Conservation (phyloP, 202 grass and related monocot species). For the Digitaria exilis region DNA sequence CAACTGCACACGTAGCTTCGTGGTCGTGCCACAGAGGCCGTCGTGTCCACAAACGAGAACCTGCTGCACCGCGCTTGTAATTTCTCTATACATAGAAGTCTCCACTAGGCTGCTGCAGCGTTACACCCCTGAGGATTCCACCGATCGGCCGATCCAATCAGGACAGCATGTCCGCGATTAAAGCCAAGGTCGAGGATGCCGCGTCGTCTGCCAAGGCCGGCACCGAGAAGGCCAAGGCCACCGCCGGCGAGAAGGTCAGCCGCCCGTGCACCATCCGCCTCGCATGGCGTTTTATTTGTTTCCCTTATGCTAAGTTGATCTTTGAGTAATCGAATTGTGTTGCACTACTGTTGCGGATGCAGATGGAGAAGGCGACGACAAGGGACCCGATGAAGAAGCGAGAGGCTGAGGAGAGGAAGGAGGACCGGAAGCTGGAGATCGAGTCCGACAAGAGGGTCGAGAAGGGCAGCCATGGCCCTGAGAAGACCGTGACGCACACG, state of each 20-base stretch:
- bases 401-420: constrained; percentile 45
- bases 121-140: not conserved
- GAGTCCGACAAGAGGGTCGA: constrained; percentile 51
- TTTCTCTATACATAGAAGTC: not conserved
- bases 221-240: constrained; percentile 45
- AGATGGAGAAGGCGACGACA: constrained; percentile 63
- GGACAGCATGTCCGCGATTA: constrained; percentile 42
- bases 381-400: constrained; percentile 63
- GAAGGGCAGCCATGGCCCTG: constrained; percentile 44
- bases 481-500: constrained; percentile 38
- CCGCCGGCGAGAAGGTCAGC: constrained; percentile 49
- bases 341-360: too few species aligned
- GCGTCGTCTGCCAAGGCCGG: constrained; percentile 44
- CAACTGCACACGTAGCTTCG: not conserved
- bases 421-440: constrained; percentile 51
- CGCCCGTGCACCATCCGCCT: too few species aligned
- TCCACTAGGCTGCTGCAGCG: too few species aligned
- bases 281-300: not conserved
- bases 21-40: not conserved
- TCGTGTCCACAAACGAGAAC: not conserved
- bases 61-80: not conserved
- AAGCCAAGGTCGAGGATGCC: constrained; percentile 40
- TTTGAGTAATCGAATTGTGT: too few species aligned
- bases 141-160: too few species aligned
- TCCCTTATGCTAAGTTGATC: not conserved